Evolutionary conservation across 352 stramenopile species (phyloP).

Genomic region (Thraustotheca clavata): DNA sequence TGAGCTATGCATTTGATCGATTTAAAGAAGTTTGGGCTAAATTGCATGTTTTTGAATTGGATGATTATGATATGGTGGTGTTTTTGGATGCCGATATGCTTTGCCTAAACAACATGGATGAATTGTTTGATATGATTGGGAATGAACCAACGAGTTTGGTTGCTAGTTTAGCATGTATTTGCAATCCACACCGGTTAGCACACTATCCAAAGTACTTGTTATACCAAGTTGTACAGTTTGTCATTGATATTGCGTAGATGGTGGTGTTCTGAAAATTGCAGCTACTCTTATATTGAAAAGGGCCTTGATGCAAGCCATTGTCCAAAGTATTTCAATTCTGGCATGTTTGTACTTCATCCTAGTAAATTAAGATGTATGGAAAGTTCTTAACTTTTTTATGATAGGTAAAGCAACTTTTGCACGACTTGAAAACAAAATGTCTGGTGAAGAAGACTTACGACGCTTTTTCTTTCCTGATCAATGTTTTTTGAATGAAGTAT

Average conservation of each 20-base stretch:
- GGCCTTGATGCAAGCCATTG: too few species aligned
- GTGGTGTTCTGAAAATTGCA: background rate
- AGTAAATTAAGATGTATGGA: background rate
- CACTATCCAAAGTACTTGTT: conserved; percentile 13
- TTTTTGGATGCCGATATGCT: conserved; percentile 88
- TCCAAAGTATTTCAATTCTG: conserved; percentile 18
- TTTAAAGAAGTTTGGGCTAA: conserved; percentile 30
- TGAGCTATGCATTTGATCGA: conserved; percentile 6
- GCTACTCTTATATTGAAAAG: background rate
- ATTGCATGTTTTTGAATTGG: conserved; percentile 84
- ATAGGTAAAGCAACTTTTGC: background rate
- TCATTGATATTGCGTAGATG: background rate
- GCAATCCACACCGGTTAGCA: conserved; percentile 1
- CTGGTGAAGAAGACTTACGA: background rate
- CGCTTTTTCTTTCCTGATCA: conserved; percentile 19
- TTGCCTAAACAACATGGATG: conserved; percentile 80
- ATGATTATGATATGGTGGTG: conserved; percentile 85
- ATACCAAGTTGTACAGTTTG: too few species aligned
- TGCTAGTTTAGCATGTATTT: conserved; percentile 15
- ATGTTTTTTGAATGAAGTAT: conserved; percentile 17
- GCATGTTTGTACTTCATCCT: conserved; percentile 17
- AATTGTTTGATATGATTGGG: conserved; percentile 45
- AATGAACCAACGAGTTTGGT: background rate
- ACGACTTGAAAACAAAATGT: background rate
- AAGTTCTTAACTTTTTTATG: background rate